Evolutionary conservation across 768 basidiomycete genomes (phyloP).

Genomic region (Kwoniella sp.): DNA sequence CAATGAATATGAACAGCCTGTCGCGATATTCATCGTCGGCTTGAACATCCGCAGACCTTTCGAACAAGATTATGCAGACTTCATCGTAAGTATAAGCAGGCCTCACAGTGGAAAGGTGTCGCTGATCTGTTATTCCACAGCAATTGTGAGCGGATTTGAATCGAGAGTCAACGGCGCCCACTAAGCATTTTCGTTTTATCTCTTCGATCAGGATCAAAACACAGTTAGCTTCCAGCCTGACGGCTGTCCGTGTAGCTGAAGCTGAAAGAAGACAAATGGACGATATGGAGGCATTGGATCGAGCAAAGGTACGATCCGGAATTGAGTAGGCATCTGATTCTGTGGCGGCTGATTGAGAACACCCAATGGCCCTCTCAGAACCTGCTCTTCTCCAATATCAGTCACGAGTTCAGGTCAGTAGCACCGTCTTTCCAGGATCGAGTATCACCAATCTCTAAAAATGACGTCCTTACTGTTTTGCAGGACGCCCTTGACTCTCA

Average conservation of each 20-base stretch:
- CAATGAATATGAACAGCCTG: constrained; percentile 45
- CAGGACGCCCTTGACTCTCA: constrained; percentile 41
- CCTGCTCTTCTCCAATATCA: constrained; percentile 40
- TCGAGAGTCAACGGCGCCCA: background rate
- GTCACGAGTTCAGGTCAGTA: constrained; percentile 28
- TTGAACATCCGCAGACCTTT: constrained; percentile 45
- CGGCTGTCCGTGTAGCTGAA: constrained; percentile 42
- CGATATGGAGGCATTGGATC: constrained; percentile 44
- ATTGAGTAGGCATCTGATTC: background rate
- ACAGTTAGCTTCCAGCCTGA: constrained; percentile 44
- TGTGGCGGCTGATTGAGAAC: background rate
- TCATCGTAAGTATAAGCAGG: constrained; percentile 42
- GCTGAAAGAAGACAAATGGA: constrained; percentile 42
- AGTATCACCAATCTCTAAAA: background rate
- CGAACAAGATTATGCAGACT: constrained; percentile 47
- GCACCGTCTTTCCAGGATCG: background rate
- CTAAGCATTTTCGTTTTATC: background rate
- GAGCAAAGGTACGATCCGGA: constrained; percentile 36
- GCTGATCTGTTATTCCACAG: constrained; percentile 3
- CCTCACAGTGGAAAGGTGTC: background rate
- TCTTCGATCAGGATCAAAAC: constrained; percentile 27
- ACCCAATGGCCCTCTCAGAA: constrained; percentile 10
- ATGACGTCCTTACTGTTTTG: background rate
- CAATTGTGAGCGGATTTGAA: constrained; percentile 23
- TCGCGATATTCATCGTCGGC: constrained; percentile 40